Base-by-base conservation (phyloP, 345 rosid species). In the Turritis glabra region DNA sequence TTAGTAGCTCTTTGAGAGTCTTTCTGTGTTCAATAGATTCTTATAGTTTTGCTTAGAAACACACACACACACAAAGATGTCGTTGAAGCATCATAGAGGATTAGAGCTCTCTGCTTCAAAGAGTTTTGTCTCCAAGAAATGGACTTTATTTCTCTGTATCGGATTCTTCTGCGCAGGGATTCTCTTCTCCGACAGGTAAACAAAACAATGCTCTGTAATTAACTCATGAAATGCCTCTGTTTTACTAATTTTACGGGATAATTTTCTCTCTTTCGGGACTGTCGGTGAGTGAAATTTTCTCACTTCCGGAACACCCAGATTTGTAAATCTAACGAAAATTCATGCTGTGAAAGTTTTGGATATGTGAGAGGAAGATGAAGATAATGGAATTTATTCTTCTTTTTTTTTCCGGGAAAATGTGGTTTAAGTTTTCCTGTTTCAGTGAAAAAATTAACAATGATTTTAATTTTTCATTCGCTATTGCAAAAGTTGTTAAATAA, bases 141-240 rank as follows among this genome's bases (percentile, higher is more conserved):
- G 95, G 99, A 72, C 91, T 63, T 68, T 90, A 37, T 72, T 92
- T 74, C 83, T 95, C 79, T 95, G 97, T 73, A 80, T 91, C 72
- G 96, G 96, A 25, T 91, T 96, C 84, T 90, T 94, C 82, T 91
- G 95, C 77, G 90, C 88, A 4, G 98, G 98, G 68, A 82, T 89
- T 88, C 87, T 94, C 62, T 91, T 94, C 83, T 90, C 97, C 51
- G 89, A 85, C 74, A 89, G 99, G 99, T 94, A 84, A 13, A 67
- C 41, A 22, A 19, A 64, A 29, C 14, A 38, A 5, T 57, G 61
- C 43, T 72, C 72, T 77, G 21, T 64, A 6, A 12, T 19, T 30
- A 21, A 21, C 32, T 23, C n/a, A n/a, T n/a, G n/a, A n/a, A n/a
- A n/a, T n/a, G 3, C 21, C 27, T 61, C 74, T 70, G 62, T 61